Evolutionary conservation across 495 filamentous ascomycete genomes (phyloP).

Genomic region (Peziza echinospora): DNA sequence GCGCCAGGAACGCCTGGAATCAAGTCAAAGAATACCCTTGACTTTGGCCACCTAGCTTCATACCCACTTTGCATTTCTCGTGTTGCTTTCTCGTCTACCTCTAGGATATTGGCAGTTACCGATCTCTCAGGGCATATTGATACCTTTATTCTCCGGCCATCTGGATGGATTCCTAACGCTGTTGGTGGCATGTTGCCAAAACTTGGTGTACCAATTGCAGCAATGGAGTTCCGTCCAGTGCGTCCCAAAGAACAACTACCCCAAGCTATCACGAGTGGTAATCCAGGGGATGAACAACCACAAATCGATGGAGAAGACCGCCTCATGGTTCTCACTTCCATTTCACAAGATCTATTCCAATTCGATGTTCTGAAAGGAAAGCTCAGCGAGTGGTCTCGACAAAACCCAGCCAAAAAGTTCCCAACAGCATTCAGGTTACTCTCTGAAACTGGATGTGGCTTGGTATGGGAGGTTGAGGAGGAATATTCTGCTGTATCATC

Average conservation of each 20-base stretch:
- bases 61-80: conserved; percentile 62
- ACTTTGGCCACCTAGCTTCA: conserved; percentile 44
- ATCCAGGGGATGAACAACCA: conserved; percentile 20
- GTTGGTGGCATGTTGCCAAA: conserved; percentile 35
- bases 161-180: conserved; percentile 12
- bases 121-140: conserved; percentile 77
- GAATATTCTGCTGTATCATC: neutral
- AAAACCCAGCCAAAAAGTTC: conserved; percentile 53
- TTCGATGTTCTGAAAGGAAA: conserved; percentile 53
- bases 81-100: conserved; percentile 58
- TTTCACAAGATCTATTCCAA: conserved; percentile 45
- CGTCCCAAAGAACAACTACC: no score
- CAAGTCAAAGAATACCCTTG: conserved; percentile 7
- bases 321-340: conserved; percentile 53
- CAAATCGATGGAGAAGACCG: conserved; percentile 26
- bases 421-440: conserved; percentile 48
- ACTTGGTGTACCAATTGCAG: conserved; percentile 41
- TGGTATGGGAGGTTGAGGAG: conserved; percentile 50
- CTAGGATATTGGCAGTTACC: conserved; percentile 49
- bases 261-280: conserved; percentile 28
- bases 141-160: conserved; percentile 50
- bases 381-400: conserved; percentile 63
- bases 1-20: conserved; percentile 1
- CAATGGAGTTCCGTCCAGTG: conserved; percentile 59
- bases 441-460: conserved; percentile 58